Percentiles rank a stretch among this genome's conserved stretches.
Evolutionary conservation across 2,329 filamentous ascomycete species (phyloP).

Genomic region (Trichophaea hybrida): DNA sequence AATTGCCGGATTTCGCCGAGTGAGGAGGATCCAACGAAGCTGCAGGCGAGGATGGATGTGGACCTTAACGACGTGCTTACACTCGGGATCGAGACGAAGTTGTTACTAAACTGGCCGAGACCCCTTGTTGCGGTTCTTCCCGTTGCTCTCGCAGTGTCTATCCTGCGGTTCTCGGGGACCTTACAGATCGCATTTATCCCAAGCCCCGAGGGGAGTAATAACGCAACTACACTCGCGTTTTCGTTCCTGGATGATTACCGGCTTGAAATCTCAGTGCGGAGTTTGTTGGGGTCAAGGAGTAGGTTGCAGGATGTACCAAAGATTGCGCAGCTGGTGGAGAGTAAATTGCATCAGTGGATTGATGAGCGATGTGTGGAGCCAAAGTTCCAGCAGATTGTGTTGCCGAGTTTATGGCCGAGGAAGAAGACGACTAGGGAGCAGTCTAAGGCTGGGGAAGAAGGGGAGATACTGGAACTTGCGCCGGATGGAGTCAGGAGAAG

Average conservation of each 20-base stretch:
- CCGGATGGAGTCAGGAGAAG: slow-evolving; percentile 15
- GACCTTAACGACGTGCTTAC: slow-evolving; percentile 94
- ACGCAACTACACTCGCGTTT: slow-evolving; percentile 75
- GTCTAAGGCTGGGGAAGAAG: slow-evolving; percentile 9
- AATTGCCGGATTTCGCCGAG: slow-evolving; percentile 84
- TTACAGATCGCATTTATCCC: slow-evolving; percentile 41
- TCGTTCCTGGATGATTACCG: slow-evolving; percentile 84
- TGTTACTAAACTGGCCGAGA: slow-evolving; percentile 89
- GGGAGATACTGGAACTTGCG: slow-evolving; percentile 4
- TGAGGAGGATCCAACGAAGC: slow-evolving; percentile 65
- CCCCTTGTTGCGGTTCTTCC: slow-evolving; percentile 77
- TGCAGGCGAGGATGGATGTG: slow-evolving; percentile 94
- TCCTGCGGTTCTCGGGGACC: slow-evolving; percentile 89
- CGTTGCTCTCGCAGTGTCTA: slow-evolving; percentile 78
- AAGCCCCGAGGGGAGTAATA: slow-evolving; percentile 33
- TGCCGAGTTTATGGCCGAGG: slow-evolving; percentile 69
- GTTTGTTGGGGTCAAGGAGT: slow-evolving; percentile 63
- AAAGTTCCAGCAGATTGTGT: slow-evolving; percentile 70
- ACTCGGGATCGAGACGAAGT: slow-evolving; percentile 80
- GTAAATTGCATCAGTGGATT: slow-evolving; percentile 70
- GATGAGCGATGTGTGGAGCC: slow-evolving; percentile 77
- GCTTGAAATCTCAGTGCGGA: slow-evolving; percentile 67
- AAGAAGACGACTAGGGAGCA: slow-evolving; percentile 62
- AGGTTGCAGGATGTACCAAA: slow-evolving; percentile 75
- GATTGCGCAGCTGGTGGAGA: slow-evolving; percentile 71